Evolutionary conservation across 1,284 basidiomycete species (phyloP), one percentile per base, ranked within the genome.

Genomic region (Cryptococcus maquisensis): DNA sequence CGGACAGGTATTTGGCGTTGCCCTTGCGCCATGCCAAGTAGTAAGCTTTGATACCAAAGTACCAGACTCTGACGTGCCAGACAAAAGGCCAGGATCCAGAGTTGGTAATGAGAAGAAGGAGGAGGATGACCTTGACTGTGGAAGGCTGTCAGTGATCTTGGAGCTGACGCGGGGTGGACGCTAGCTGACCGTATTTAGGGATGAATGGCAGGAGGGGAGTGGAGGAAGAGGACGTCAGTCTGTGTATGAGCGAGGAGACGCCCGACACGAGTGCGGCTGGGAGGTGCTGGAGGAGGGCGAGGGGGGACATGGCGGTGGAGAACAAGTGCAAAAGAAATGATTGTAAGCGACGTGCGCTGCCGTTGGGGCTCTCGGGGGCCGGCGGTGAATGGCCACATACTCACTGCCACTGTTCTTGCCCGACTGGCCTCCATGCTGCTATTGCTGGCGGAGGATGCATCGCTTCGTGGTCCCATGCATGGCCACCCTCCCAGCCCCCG

Each of bases 41-140:
- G 55, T 67, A 67, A 5, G 66, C 67, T 50, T 61, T 60, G 41
- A 72, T 47, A 20, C 66, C 65, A 49, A 62, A 56, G 26, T 57
- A 62, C 67, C 67, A 73, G 36, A 73, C 66, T 41, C 74, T 62
- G 26, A 68, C 46, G 54, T 75, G 74, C 75, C 75, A 77, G 18
- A 63, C 47, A 52, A 77, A 72, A 1, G 75, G 72, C 60, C 68
- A 73, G 16, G 71, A 73, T 15, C 67, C 64, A 32, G 69, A 66
- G 56, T 77, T 71, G 53, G 70, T 43, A 41, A 74, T 43, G 37
- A 75, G 52, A 3, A 73, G 54, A 16, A 75, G 55, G 6, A 77
- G 60, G 40, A 75, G 61, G 36, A 73, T 18, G 42, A 73, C 47
- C 52, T 75, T 75, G 53, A 75, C 75, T 77, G 52, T 12, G 16